Base-by-base conservation (phyloP, 352 stramenopile genomes). In the Globisporangium radiosum region DNA sequence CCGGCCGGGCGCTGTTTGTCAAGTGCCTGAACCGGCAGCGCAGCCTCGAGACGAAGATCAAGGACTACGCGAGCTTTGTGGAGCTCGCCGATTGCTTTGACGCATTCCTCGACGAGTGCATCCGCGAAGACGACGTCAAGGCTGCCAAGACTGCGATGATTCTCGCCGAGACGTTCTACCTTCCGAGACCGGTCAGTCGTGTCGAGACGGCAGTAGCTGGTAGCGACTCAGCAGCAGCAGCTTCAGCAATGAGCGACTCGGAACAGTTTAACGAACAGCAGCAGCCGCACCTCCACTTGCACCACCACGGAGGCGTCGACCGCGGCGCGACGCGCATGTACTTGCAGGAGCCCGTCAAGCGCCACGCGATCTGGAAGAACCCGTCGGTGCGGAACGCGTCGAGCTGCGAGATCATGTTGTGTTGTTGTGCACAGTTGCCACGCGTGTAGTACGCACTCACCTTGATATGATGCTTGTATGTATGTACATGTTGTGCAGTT, bases 141-240 rank as follows among this genome's bases (percentile, higher is more conserved):
- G 81, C 83, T 2, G 82, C 85, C 49, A 94, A 94, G 69, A 94
- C 82, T 1, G 85, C 85, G 38, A 94, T 94, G 81, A 94, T 94
- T 44, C 70, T 94, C 33, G 80, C 85, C 1, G 85, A 92, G 52
- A 94, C 85, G 2, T 94, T 94, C 50, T 94, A 92, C 48, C 53
- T 75, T 1, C 62, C 69, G 10, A 25, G 25, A 25, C 25, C 25
- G 2, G 25, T 25, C 25, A 25, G 25, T 25, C 25, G 25, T 25
- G 25, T 25, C 25, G 25, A 25, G 25, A 25, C 25, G 25, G 25
- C 25, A 25, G 25, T 25, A 25, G 25, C 25, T 25, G 68, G 56
- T 50, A 14, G 19, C 59, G 65, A 10, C 53, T 11, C 52, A 8
- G 36, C 14, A 47, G 25, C 39, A 68, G 52, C 39, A 4, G 39